phyloP scores from a whole-genome alignment of 805 yeast species.

The Ogataea paraovalis region DNA sequence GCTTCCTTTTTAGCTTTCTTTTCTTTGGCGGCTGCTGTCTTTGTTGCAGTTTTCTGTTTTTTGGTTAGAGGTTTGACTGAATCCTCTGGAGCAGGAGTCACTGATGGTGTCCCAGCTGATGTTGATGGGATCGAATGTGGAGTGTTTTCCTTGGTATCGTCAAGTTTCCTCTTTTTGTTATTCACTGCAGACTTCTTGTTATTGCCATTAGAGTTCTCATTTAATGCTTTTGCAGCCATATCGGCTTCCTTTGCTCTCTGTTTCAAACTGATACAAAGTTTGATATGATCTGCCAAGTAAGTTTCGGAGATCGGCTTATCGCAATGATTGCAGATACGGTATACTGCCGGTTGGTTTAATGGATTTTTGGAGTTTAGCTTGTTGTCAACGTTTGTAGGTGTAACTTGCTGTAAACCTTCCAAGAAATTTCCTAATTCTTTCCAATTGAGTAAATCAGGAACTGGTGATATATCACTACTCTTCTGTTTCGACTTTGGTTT shows the following conservation, averaged over 20 bases:
- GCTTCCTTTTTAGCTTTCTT: conserved; percentile 32
- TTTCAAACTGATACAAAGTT: conserved; percentile 34
- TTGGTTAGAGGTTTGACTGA: conserved; percentile 7
- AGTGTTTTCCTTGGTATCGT: conserved; percentile 23
- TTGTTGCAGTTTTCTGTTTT: conserved; percentile 12
- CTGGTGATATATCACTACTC: conserved; percentile 5
- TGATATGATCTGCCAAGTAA: conserved; percentile 37
- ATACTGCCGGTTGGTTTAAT: conserved; percentile 35
- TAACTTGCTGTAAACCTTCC: conserved; percentile 26
- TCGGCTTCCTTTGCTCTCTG: conserved; percentile 13
- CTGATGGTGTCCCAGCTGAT: conserved; percentile 6
- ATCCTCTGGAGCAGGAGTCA: conserved; percentile 8
- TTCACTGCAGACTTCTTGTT: conserved; percentile 14
- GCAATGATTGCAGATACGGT: conserved; percentile 46
- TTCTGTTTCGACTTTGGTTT: conserved; percentile 8
- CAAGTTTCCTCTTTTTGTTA: conserved; percentile 25
- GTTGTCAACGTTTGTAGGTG: conserved; percentile 5
- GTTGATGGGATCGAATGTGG: conserved; percentile 24
- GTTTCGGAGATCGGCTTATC: conserved; percentile 40
- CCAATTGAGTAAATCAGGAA: conserved; percentile 30
- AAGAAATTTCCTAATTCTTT: conserved; percentile 33
- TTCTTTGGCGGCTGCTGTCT: conserved; percentile 15
- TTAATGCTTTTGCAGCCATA: conserved; percentile 6
- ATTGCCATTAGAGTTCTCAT: conserved; percentile 5
- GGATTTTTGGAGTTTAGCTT: conserved; percentile 29